These are phyloP conservation scores for Cubamyces lactineus DNA, from an alignment of 768 basidiomycete species.

Conservation along the genomic window DNA sequence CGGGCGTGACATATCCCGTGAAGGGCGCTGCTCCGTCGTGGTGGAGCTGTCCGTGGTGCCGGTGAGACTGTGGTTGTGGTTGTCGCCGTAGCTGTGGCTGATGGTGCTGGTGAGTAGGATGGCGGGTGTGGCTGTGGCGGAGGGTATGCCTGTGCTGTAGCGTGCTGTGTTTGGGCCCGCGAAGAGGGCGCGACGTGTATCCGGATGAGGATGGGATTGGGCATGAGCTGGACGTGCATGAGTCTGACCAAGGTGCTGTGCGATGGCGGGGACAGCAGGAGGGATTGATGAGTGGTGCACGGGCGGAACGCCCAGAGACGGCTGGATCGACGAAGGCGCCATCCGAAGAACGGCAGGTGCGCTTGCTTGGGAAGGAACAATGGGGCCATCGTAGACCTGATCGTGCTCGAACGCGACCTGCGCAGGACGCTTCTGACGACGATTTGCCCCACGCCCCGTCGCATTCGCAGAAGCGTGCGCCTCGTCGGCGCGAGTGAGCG, in stretches of 20 bases:
- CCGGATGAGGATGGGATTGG: neutral
- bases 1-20: constrained; percentile 8
- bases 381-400: neutral
- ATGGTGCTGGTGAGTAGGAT: neutral
- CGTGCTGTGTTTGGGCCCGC: neutral
- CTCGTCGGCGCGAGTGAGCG: too few species aligned
- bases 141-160: neutral
- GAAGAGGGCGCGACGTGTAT: neutral
- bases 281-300: neutral
- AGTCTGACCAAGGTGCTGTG: neutral
- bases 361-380: neutral
- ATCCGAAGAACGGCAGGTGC: neutral
- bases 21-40: neutral
- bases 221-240: neutral
- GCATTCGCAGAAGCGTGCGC: too few species aligned
- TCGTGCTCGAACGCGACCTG: constrained; percentile 21
- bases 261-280: neutral
- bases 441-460: neutral
- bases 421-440: constrained; percentile 17
- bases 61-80: too few species aligned
- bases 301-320: neutral
- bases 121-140: neutral
- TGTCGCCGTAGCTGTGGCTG: too few species aligned
- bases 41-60: neutral
- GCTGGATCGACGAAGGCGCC: neutral